Base-by-base conservation (phyloP, 192 early-diverging fungal species). In the Funneliformis geosporum region DNA sequence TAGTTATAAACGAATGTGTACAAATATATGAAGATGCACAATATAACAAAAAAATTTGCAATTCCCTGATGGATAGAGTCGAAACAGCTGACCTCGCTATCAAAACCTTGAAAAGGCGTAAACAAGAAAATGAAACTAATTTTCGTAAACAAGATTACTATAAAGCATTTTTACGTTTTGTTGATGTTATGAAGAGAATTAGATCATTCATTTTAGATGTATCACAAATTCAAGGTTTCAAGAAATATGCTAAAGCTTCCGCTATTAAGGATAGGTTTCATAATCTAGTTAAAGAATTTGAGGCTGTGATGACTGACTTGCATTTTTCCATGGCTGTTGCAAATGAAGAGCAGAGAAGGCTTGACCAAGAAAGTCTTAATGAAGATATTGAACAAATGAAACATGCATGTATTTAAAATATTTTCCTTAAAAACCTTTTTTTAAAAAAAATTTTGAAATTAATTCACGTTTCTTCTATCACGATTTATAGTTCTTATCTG, bases 31-130 rank as follows among this genome's bases (percentile, higher is more conserved):
- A 79, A 43, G 46, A 60, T 46, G 77, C 77, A 7, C 46, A 79
- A 9, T 70, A 79, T 71, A 79, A 79, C 28, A 79, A 70, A 70
- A 79, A 60, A 60, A 79, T 79, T 47, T 79, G 77, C 60, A 44
- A 70, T 70, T 68, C 67, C 0, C 39, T 79, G 14, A 55, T 70
- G 38, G 77, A 79, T 43, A 43, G 77, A 25, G 77, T 70, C 7
- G 55, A 43, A 39, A 33, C 55, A 4, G 77, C 77, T 14, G 38
- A 79, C 42, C 9, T 27, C 7, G 47, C 43, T 4, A 50, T 79
- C 12, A 79, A 50, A 43, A 27, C 33, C 16, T 28, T 79, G 14
- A 18, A 79, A n/a, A 44, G 77, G 8, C 33, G 67, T n/a, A 47
- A 70, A 70, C 27, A 55, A 18, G 77, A 79, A 43, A 43, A 79